Conservation (phyloP, 768 basidiomycete species). For the Brasilioporus rufonigricans region DNA sequence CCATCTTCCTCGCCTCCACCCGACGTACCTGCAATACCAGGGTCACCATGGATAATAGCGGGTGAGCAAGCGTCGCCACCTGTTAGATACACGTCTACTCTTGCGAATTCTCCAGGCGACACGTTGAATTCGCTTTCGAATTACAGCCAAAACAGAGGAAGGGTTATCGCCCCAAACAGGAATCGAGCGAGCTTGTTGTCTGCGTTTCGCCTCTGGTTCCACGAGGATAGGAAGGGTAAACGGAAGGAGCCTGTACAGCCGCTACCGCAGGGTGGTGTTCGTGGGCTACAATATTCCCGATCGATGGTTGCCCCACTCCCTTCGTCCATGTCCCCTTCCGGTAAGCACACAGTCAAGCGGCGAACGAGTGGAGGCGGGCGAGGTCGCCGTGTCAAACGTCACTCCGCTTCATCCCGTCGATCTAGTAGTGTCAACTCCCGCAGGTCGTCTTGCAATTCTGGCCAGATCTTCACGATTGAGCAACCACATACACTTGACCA, state of each 20-base stretch:
- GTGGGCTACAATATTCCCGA: conserved; percentile 25
- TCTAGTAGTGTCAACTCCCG: conserved; percentile 92
- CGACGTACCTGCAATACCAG: conserved; percentile 36
- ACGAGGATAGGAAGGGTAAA: conserved; percentile 88
- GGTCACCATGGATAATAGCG: conserved; percentile 76
- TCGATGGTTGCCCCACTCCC: conserved; percentile 25
- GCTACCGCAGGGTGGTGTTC: conserved; percentile 20
- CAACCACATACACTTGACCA: conserved; percentile 48
- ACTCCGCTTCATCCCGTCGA: conserved; percentile 76
- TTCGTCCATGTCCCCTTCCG: conserved; percentile 28
- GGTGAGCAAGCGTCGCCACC: conserved; percentile 41
- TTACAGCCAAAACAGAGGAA: conserved; percentile 34
- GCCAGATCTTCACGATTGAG: conserved; percentile 49
- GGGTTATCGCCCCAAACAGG: conserved; percentile 40
- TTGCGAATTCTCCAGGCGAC: conserved; percentile 52
- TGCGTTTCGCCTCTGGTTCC: conserved; percentile 88
- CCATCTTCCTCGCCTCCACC: conserved; percentile 54
- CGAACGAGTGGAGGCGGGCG: conserved; percentile 44
- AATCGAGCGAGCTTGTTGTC: conserved; percentile 80
- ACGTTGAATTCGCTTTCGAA: conserved; percentile 49
- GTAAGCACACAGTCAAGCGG: conserved; percentile 45
- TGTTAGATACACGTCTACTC: conserved; percentile 39
- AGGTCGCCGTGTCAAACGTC: conserved; percentile 61
- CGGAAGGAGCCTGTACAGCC: conserved; percentile 49
- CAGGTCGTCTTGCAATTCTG: conserved; percentile 57